Percentiles rank a stretch among this genome's conserved stretches.
Conservation (phyloP, 1,139 yeast species). For the Candida smagusa region DNA sequence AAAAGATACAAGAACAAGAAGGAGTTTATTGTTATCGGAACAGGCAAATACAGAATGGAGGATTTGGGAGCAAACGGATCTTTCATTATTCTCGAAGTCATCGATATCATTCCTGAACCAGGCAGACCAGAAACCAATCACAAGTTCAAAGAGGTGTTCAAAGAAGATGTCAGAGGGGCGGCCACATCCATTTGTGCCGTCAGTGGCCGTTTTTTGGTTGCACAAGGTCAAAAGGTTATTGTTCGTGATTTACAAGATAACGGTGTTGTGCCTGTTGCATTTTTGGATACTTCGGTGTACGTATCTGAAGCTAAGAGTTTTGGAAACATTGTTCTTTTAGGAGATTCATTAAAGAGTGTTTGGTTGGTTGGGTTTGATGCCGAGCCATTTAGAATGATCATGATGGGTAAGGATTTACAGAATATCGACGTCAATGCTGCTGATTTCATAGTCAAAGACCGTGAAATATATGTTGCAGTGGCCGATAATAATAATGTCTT, state of each 20-base stretch:
- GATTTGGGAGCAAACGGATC: slow-evolving; percentile 82
- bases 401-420: slow-evolving; percentile 72
- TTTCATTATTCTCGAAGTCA: slow-evolving; percentile 70
- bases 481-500: slow-evolving; percentile 71
- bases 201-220: slow-evolving; percentile 77
- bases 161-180: slow-evolving; percentile 82
- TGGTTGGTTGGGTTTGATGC: slow-evolving; percentile 91
- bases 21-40: slow-evolving; percentile 76
- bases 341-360: slow-evolving; percentile 78
- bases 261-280: slow-evolving; percentile 90
- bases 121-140: slow-evolving; percentile 81
- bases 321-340: slow-evolving; percentile 73
- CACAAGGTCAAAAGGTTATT: slow-evolving; percentile 86
- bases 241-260: slow-evolving; percentile 83
- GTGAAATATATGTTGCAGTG: slow-evolving; percentile 61
- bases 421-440: slow-evolving; percentile 59
- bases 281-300: slow-evolving; percentile 78
- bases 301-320: slow-evolving; percentile 78
- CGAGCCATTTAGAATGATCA: slow-evolving; percentile 85
- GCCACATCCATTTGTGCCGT: slow-evolving; percentile 76
- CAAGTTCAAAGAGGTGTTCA: slow-evolving; percentile 70
- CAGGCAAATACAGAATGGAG: slow-evolving; percentile 75
- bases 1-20: slow-evolving; percentile 55
- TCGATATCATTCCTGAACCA: slow-evolving; percentile 88
- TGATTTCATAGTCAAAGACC: slow-evolving; percentile 72